Evolutionary conservation across 2,329 filamentous ascomycete species (phyloP), one percentile per base, ranked within the genome.

Genomic region (Apiospora koreana): DNA sequence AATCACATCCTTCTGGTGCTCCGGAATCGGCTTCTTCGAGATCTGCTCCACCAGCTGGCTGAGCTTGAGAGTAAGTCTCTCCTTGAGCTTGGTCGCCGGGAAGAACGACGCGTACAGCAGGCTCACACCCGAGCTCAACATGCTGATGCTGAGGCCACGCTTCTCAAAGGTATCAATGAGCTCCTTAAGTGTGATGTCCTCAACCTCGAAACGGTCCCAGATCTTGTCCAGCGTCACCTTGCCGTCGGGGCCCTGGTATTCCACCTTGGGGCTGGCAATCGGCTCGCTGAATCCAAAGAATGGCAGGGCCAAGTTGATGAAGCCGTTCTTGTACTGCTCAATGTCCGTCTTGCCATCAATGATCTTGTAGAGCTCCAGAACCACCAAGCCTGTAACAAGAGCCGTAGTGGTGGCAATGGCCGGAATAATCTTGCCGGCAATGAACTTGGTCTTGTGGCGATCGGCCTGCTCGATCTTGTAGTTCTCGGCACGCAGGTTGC

Each of bases 221-320:
- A 99, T 92, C 86, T 97, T 97, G 86, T 99, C 96, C 76, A 99
- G 91, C 31, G 87, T 90, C 23, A 97, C 93, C 76, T 93, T 92
- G 78, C 93, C 93, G 54, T 93, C 83, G 68, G 91, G 92, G 28
- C 94, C 93, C 79, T 91, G 85, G 84, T 98, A 99, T 77, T 90
- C 93, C 74, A 95, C 93, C 88, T 98, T 98, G 41, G 95, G 94
- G 76, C 94, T 97, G 6, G 91, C 91, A 76, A 99, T 97, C 2
- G 96, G 96, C 83, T 99, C 96, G 78, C 94, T 97, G 88, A 99
- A 99, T 48, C 95, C 95, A 76, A 99, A 97, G 88, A 99, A 98
- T 0, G 96, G 96, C 73, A 99, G 85, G 1, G 96, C 96, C 75
- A 99, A 84, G 84, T 99, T 99, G 83, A 98, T 88, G 82, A 99